A percentile compares a stretch with the other conserved stretches of the same genome.
Conservation (phyloP, 2,329 filamentous ascomycete species). For the Hypoxylon sp. region DNA sequence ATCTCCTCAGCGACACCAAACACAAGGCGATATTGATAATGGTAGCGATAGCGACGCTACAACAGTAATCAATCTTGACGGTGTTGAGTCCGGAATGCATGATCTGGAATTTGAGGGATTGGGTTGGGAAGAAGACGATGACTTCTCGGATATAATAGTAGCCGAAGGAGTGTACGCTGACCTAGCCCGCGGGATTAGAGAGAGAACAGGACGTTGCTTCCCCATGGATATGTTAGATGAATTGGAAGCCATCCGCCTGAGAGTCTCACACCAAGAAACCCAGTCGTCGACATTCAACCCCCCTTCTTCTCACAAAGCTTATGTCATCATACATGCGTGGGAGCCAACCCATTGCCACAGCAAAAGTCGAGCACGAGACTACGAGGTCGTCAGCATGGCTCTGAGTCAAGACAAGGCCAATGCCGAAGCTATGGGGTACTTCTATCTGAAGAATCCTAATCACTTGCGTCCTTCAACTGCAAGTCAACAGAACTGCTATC, state of each 20-base stretch:
- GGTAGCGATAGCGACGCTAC: background rate
- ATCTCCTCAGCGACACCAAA: background rate
- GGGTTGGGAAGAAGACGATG: background rate
- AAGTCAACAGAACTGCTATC: background rate
- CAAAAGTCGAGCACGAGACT: background rate
- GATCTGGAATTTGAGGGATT: background rate
- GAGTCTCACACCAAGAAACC: background rate
- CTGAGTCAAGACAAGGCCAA: constrained; percentile 11
- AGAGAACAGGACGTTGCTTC: background rate
- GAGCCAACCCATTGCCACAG: background rate
- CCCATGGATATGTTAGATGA: constrained; percentile 7
- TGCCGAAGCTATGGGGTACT: constrained; percentile 18
- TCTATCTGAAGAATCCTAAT: background rate
- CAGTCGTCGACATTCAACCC: background rate
- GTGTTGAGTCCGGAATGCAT: background rate
- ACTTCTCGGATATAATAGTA: background rate
- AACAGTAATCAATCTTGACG: background rate
- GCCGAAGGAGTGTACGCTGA: constrained; percentile 4
- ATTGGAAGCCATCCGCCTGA: constrained; percentile 2
- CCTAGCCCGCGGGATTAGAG: background rate
- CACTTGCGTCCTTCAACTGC: background rate
- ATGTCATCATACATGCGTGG: background rate
- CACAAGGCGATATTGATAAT: background rate
- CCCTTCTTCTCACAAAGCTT: background rate
- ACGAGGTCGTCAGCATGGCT: background rate